A percentile compares a stretch with the other conserved stretches of the same genome.
Evolutionary conservation across 768 basidiomycete genomes (phyloP).

Genomic region (Flagelloscypha sp.): DNA sequence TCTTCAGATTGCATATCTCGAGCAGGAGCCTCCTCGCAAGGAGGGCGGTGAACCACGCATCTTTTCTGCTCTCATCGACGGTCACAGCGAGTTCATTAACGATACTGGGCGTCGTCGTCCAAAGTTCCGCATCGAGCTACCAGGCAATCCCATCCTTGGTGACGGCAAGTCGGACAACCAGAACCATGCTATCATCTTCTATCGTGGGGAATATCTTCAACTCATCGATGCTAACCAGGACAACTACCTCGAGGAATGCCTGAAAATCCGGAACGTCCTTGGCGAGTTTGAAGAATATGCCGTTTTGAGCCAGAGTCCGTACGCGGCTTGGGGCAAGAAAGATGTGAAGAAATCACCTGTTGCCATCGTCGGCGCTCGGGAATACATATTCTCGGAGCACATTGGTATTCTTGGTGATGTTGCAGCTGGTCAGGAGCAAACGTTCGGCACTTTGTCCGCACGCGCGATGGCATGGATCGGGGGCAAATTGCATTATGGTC

Average conservation of each 20-base stretch:
- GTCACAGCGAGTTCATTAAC: conserved; percentile 92
- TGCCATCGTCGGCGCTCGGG: conserved; percentile 95
- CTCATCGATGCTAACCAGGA: conserved; percentile 99
- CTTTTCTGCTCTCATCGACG: conserved; percentile 93
- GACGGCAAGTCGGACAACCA: conserved; percentile 99
- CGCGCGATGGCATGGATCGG: conserved; percentile 95
- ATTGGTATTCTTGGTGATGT: conserved; percentile 99
- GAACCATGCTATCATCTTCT: conserved; percentile 98
- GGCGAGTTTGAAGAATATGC: conserved; percentile 97
- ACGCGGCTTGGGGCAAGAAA: conserved; percentile 92
- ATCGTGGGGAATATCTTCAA: conserved; percentile 97
- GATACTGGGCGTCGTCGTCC: conserved; percentile 84
- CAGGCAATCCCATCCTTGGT: conserved; percentile 97
- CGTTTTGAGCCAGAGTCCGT: conserved; percentile 87
- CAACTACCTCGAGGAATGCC: conserved; percentile 97
- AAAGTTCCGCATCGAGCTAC: conserved; percentile 95
- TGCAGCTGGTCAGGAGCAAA: conserved; percentile 99
- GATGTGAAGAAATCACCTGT: conserved; percentile 87
- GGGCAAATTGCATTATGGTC: conserved; percentile 97
- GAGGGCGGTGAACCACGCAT: conserved; percentile 83
- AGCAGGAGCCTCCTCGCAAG: conserved; percentile 87
- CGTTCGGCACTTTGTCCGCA: conserved; percentile 97
- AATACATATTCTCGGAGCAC: conserved; percentile 99
- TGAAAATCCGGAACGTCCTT: conserved; percentile 96
- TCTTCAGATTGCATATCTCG: conserved; percentile 94